These are phyloP conservation scores for Oryza coarctata DNA, from an alignment of 176 grass and related monocot genomes.

Conservation along the genomic window DNA sequence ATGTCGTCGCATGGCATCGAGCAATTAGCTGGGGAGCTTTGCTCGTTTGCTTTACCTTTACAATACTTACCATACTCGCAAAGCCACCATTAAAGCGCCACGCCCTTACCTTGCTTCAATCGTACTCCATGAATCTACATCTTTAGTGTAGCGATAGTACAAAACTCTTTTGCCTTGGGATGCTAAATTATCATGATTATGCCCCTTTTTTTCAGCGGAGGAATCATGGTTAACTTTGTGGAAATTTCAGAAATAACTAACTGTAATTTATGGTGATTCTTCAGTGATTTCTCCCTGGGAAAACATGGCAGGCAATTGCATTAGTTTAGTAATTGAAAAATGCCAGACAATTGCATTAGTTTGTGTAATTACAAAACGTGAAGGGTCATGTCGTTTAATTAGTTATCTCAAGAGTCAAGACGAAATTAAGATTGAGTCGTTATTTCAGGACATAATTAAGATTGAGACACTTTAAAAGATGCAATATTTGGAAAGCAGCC, in stretches of 20 bases:
- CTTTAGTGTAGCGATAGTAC: neutral
- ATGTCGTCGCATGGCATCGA: neutral
- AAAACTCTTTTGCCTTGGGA: neutral
- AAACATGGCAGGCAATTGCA: neutral
- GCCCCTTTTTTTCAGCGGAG: neutral
- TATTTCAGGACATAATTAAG: neutral
- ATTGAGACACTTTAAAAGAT: neutral
- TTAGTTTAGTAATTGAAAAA: neutral
- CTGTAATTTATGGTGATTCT: neutral
- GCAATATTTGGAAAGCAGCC: neutral
- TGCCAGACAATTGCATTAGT: neutral
- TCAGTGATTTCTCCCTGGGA: neutral
- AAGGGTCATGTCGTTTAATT: neutral
- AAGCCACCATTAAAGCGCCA: slow-evolving; percentile 28
- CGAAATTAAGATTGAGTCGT: neutral
- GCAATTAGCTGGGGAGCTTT: neutral
- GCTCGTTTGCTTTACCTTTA: slow-evolving; percentile 11
- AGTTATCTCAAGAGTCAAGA: neutral
- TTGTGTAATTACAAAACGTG: neutral
- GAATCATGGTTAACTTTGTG: neutral
- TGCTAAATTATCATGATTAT: neutral
- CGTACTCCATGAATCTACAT: slow-evolving; percentile 25
- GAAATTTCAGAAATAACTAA: neutral
- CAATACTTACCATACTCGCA: neutral
- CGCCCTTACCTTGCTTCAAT: slow-evolving; percentile 30